phyloP scores from a whole-genome alignment of 2,329 filamentous ascomycete species.

The Neopestalotiopsis sp. region DNA sequence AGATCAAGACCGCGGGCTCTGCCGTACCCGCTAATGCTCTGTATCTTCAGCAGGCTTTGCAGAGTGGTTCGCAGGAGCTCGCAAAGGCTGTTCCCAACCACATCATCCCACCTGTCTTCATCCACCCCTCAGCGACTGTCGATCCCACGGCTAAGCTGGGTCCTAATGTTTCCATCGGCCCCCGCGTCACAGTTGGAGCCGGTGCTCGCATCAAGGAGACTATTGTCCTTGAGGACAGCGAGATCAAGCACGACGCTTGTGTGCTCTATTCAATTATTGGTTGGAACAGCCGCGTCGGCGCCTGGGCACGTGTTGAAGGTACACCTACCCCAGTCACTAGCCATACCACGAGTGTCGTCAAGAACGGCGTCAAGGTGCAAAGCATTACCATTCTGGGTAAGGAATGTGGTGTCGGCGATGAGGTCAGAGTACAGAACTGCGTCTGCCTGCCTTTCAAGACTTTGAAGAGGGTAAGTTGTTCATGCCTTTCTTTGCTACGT shows the following conservation, averaged over 20 bases:
- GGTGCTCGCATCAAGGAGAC: conserved; percentile 94
- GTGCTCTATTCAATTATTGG: conserved; percentile 96
- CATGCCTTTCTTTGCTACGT: background rate
- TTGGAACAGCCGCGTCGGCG: conserved; percentile 93
- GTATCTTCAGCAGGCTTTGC: conserved; percentile 93
- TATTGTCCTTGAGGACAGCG: conserved; percentile 91
- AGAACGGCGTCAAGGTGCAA: conserved; percentile 98
- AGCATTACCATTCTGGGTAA: conserved; percentile 97
- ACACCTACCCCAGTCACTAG: conserved; percentile 86
- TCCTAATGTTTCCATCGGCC: conserved; percentile 94
- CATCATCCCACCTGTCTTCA: conserved; percentile 91
- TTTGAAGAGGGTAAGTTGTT: conserved; percentile 81
- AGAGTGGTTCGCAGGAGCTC: conserved; percentile 81
- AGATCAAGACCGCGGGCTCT: conserved; percentile 98
- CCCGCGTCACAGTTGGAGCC: conserved; percentile 82
- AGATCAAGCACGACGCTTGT: conserved; percentile 96
- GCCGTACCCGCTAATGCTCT: conserved; percentile 96
- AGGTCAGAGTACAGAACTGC: conserved; percentile 96
- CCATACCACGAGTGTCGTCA: conserved; percentile 93
- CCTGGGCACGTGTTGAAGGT: conserved; percentile 98
- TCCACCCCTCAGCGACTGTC: conserved; percentile 88
- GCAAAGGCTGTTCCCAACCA: conserved; percentile 77
- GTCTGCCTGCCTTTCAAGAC: conserved; percentile 98
- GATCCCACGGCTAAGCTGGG: conserved; percentile 96
- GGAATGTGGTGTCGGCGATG: conserved; percentile 92